Conservation (phyloP, 805 yeast species). For the Saturnispora kantuleensis region DNA sequence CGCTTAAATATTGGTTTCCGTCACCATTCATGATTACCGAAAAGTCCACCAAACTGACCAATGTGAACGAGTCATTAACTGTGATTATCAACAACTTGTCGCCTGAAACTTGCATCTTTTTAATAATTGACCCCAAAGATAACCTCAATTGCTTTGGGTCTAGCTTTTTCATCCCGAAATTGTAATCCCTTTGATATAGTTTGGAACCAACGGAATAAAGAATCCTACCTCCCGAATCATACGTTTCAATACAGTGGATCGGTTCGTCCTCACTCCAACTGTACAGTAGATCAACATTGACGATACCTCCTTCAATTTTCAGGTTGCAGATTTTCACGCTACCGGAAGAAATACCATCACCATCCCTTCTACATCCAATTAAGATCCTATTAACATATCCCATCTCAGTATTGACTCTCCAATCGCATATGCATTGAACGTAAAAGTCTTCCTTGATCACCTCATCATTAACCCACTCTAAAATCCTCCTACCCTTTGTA, state of each 20-base stretch:
- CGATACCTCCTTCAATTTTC: constrained; percentile 11
- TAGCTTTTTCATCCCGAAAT: constrained; percentile 1
- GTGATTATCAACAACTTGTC: constrained; percentile 21
- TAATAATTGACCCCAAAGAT: background rate
- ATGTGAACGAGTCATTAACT: constrained; percentile 19
- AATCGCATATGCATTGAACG: constrained; percentile 26
- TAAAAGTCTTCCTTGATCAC: constrained; percentile 17
- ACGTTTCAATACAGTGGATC: constrained; percentile 17
- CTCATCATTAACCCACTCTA: constrained; percentile 3
- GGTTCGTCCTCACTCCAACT: constrained; percentile 17
- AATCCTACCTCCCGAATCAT: constrained; percentile 17
- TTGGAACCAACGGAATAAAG: constrained; percentile 16
- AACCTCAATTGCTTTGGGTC: background rate
- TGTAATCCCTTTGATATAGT: constrained; percentile 1
- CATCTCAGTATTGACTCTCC: constrained; percentile 23
- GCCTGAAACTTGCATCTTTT: constrained; percentile 1
- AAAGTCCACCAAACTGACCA: background rate
- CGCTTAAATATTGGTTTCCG: constrained; percentile 1
- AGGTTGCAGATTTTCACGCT: constrained; percentile 23
- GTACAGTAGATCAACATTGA: constrained; percentile 13
- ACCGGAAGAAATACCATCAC: constrained; percentile 13
- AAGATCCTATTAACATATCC: constrained; percentile 21
- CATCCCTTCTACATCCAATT: constrained; percentile 24
- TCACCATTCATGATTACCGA: background rate
- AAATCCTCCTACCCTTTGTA: constrained; percentile 14